Evolutionary conservation across 2,329 filamentous ascomycete genomes (phyloP).

Genomic region (Ophidiomyces ophidiicola): DNA sequence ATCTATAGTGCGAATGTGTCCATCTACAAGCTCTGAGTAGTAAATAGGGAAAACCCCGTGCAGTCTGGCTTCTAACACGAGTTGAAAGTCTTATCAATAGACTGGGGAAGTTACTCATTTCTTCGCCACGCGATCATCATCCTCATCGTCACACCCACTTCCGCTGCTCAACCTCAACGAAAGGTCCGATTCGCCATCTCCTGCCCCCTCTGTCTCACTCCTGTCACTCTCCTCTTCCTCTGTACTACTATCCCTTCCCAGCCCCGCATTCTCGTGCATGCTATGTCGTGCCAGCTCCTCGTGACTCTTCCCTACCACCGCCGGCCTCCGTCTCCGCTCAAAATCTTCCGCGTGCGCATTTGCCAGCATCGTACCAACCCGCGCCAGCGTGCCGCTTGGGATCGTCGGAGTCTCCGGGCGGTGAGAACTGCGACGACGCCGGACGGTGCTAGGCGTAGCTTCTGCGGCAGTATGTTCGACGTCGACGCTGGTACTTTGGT

Average conservation of each 20-base stretch:
- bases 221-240: constrained; percentile 13
- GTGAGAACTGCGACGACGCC: constrained; percentile 17
- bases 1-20: too few relatives aligned
- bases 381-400: constrained; percentile 31
- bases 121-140: not conserved
- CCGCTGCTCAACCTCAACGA: not conserved
- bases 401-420: constrained; percentile 17
- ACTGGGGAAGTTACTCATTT: too few relatives aligned
- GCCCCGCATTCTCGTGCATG: constrained; percentile 25
- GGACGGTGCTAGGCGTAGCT: constrained; percentile 8
- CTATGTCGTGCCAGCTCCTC: constrained; percentile 22
- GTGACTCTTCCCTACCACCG: constrained; percentile 27
- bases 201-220: constrained; percentile 5
- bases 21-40: too few relatives aligned
- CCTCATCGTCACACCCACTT: not conserved
- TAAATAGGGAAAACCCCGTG: too few relatives aligned
- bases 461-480: constrained; percentile 14
- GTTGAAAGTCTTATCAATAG: too few relatives aligned
- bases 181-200: not conserved
- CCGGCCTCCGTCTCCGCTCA: constrained; percentile 57
- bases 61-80: too few relatives aligned
- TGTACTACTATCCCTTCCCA: constrained; percentile 25
- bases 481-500: constrained; percentile 16
- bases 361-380: constrained; percentile 58
- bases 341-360: constrained; percentile 86